Base-by-base conservation (phyloP, 352 stramenopile species). In the Phytopythium chamaehyphon region DNA sequence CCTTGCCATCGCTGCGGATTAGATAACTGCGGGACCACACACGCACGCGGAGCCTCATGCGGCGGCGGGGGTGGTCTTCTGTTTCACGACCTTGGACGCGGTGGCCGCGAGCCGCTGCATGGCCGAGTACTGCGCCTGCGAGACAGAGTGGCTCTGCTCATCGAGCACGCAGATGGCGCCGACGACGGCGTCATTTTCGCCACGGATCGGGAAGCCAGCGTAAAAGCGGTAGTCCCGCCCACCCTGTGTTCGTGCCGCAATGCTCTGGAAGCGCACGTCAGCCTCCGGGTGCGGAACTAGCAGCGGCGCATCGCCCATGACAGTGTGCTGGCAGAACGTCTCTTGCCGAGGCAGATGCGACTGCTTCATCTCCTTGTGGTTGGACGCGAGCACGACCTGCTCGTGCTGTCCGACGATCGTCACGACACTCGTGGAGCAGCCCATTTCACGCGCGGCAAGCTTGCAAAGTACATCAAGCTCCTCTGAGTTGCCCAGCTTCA, bases 391-490 rank as follows among this genome's bases (percentile, higher is more conserved):
- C 36, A 86, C 37, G 36, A 69, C 66, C 37, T 79, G 64, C 49
- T 80, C 66, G 10, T 83, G 47, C 40, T 81, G 47, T 18, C 58
- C 77, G 7, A 88, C 66, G 18, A 89, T 71, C 33, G 73, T 89
- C 49, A 89, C 63, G 19, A 82, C 38, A 9, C 67, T 75, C 3
- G 62, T 69, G 3, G 73, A 70, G 54, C 75, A 86, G 28, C 70
- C 61, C 53, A 89, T 69, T 60, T 87, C 75, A 5, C 62, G 54
- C 16, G 73, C 75, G 7, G 76, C 55, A 14, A 89, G 61, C n/a
- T 70, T 56, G 51, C 78, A 89, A 51, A 89, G 74, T 31, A 83
- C 56, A 26, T 77, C 70, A 12, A 89, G 69, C 52, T 87, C 73
- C 5, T 82, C 64, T 36, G 73, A 77, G 38, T 78, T 70, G 22